Conservation (phyloP, 306 rosid species). For the Begonia peltatifolia region DNA sequence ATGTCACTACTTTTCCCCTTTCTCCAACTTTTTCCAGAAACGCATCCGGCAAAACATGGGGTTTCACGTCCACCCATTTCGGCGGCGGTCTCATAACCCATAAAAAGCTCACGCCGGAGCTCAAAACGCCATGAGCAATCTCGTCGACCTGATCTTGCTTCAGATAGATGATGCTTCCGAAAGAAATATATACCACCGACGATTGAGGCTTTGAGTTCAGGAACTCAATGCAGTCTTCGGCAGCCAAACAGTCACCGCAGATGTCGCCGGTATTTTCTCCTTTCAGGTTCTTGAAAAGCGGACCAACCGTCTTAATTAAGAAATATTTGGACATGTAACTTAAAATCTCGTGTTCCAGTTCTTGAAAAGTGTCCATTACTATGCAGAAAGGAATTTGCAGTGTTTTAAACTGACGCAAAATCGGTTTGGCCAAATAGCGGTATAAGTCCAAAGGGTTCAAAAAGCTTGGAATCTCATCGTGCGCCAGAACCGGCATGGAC, state of each 20-base stretch:
- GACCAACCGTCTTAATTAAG: conserved; percentile 15
- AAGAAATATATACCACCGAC: conserved; percentile 25
- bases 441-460: not conserved
- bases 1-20: conserved; percentile 17
- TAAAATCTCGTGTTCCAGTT: conserved; percentile 15
- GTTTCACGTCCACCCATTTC: not conserved
- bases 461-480: conserved; percentile 24
- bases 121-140: conserved; percentile 16
- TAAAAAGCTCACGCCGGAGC: conserved; percentile 15
- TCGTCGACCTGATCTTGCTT: conserved; percentile 25
- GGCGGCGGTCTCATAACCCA: conserved; percentile 25
- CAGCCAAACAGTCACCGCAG: conserved; percentile 8
- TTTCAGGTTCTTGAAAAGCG: conserved; percentile 12
- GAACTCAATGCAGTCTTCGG: conserved; percentile 19
- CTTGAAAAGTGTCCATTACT: conserved; percentile 20
- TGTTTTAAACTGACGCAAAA: conserved; percentile 16
- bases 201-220: conserved; percentile 6
- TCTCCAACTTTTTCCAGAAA: conserved; percentile 10
- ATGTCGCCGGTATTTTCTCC: not conserved
- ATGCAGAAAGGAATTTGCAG: conserved; percentile 18
- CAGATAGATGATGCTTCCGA: conserved; percentile 20
- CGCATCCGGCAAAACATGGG: conserved; percentile 12
- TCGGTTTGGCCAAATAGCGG: conserved; percentile 3
- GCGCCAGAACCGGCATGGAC: conserved; percentile 15
- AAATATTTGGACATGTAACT: conserved; percentile 5